Evolutionary conservation across 1,139 yeast genomes (phyloP), one percentile per base, ranked within the genome.

Genomic region (Protomyces inundatus): DNA sequence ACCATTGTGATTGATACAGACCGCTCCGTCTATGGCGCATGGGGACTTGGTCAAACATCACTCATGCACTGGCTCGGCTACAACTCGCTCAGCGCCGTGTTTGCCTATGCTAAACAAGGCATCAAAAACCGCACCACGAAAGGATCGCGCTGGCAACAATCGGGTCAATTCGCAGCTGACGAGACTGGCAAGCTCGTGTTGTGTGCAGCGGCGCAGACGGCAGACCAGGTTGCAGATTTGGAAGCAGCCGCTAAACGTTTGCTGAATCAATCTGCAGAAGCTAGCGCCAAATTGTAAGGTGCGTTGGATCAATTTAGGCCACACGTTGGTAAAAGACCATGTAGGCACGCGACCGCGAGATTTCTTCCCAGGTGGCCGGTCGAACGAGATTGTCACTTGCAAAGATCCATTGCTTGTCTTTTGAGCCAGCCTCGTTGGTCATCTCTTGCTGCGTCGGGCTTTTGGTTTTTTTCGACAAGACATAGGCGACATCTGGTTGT

Each of bases 401-500:
- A 58, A 61, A 66, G 39, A 61, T 55, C 67, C 67, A 66, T 40
- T 55, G 65, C 45, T 66, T 40, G 16, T 46, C 65, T 39, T 55
- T 52, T 7, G 45, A 46, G 3, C 64, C 64, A 6, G 58, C 60
- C 40, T 65, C 61, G 23, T 14, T 34, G 37, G 50, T 35, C 35
- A 50, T 54, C 10, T 54, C 32, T 6, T 16, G 42, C 39, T 35
- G 63, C n/a, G 55, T 36, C 14, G 58, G 39, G 12, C 55, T 61
- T 10, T n/a, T 14, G 36, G 56, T 51, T 50, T 65, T 64, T 37
- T 53, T 53, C 37, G 66, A 57, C 48, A 64, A 35, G 55, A 62
- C 48, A 54, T 64, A 64, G 14, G 58, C 59, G 32, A 63, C 62
- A 40, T 65, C 39, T 46, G 40, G 34, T 12, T 12, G 33, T 6